These are phyloP conservation scores for Monilinia fructicola DNA, from an alignment of 2,329 filamentous ascomycete species.

Conservation along the genomic window DNA sequence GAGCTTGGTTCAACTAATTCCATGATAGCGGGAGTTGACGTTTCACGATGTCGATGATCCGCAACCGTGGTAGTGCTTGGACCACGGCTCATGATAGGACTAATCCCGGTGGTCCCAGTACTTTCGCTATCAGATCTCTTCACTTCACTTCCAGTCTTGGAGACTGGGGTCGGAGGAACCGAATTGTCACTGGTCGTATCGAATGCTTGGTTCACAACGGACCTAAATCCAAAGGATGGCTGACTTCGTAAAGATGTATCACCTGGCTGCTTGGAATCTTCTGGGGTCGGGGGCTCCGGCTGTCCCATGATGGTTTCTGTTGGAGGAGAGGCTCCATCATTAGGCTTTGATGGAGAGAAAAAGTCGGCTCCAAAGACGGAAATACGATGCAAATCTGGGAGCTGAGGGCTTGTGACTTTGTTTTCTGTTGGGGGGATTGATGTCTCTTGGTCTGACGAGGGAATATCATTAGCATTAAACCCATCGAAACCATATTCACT, in stretches of 20 bases:
- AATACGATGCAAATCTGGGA: conserved; percentile 58
- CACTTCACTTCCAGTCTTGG: conserved; percentile 49
- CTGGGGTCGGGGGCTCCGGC: neutral
- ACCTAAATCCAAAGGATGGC: conserved; percentile 55
- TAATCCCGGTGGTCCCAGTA: conserved; percentile 51
- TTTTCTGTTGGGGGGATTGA: conserved; percentile 24
- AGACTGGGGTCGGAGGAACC: conserved; percentile 52
- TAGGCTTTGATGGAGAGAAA: conserved; percentile 44
- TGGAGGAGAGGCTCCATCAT: conserved; percentile 20
- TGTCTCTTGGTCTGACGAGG: conserved; percentile 12
- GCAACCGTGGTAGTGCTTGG: conserved; percentile 46
- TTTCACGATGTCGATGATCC: conserved; percentile 41
- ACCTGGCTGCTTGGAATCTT: neutral
- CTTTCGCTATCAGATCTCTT: conserved; percentile 61
- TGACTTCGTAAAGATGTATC: conserved; percentile 49
- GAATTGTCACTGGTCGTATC: conserved; percentile 54
- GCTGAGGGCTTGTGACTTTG: conserved; percentile 53
- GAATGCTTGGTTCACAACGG: conserved; percentile 65
- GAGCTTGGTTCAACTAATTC: conserved; percentile 47
- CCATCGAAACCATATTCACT: conserved; percentile 58
- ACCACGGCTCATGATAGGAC: conserved; percentile 62
- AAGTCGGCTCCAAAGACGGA: conserved; percentile 61
- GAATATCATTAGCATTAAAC: conserved; percentile 32
- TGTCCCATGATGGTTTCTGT: conserved; percentile 11
- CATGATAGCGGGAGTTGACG: conserved; percentile 52